A percentile compares a stretch with the other conserved stretches of the same genome.
Evolutionary conservation across 257 asterid species (phyloP).

Genomic region (Euphrasia confusa): DNA sequence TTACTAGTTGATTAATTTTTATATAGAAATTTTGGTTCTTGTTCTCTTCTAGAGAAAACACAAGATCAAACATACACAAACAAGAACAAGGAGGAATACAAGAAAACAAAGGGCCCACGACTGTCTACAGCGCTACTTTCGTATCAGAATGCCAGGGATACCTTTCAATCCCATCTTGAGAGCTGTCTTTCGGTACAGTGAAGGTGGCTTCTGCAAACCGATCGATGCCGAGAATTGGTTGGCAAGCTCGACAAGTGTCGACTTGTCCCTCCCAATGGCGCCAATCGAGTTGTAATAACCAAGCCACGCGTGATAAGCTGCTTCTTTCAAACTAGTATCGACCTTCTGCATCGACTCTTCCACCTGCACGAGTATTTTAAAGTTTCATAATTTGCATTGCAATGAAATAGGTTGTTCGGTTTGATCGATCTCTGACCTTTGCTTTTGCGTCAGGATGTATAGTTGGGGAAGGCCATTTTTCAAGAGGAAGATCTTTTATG

Average conservation of each 20-base stretch:
- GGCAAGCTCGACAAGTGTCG: conserved; percentile 73
- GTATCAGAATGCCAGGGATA: conserved; percentile 62
- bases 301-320: conserved; percentile 87
- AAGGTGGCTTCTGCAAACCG: conserved; percentile 74
- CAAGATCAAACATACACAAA: too few relatives aligned
- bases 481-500: conserved; percentile 68
- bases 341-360: conserved; percentile 53
- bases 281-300: conserved; percentile 78
- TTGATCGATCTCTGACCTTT: conserved; percentile 42
- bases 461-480: conserved; percentile 41
- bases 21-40: too few relatives aligned
- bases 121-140: conserved; percentile 34
- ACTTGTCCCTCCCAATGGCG: conserved; percentile 71
- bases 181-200: conserved; percentile 66
- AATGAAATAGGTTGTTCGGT: conserved; percentile 5
- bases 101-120: not conserved
- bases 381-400: not conserved
- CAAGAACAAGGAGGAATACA: not conserved
- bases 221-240: conserved; percentile 71
- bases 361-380: conserved; percentile 37
- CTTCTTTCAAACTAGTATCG: conserved; percentile 69
- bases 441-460: conserved; percentile 40
- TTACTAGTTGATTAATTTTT: not conserved
- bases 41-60: too few relatives aligned
- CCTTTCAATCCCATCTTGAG: conserved; percentile 86